Base-by-base conservation (phyloP, 1,139 yeast genomes). In the Cylindricascospora bacillispora region DNA sequence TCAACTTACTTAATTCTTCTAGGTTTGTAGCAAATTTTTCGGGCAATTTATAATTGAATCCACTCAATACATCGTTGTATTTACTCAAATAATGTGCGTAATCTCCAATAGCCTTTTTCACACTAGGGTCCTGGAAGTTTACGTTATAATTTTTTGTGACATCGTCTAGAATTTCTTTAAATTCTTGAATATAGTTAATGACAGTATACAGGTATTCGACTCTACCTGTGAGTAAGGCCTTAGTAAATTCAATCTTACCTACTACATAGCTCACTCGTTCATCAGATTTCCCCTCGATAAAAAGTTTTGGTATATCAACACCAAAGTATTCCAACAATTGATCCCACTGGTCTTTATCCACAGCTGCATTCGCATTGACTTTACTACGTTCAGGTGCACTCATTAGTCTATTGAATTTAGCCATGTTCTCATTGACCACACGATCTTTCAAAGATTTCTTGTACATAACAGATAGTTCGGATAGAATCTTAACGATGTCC, bases 121-220 rank as follows among this genome's bases (percentile, higher is more conserved):
- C 95, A 0, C 86, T 93, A 4, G 74, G 71, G 54, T 86, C 95
- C 49, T 85, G 86, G 59, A 81, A 83, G 51, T 85, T 85, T 22
- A 93, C 95, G 48, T 86, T 83, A 50, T 82, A 82, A 32, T 74
- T 70, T 3, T 60, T 50, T 15, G 67, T 20, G 24, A 52, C 41
- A 32, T 45, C 50, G 13, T 39, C 32, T 47, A 51, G 39, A 7
- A 52, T 30, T 2, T 22, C 34, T 6, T 35, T 28, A 17, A 49
- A 33, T 19, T 34, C 32, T 13, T 33, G 25, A 11, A 49, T 37
- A 11, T 30, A 34, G 4, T 35, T 34, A n/a, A 39, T 25, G n/a
- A 47, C 32, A 5, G 32, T 28, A 10, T 36, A 36, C 13, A 44
- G 39, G 26, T 41, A 40, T 12, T 40, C 31, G n/a, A 35, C 34